Evolutionary conservation across 2,329 filamentous ascomycete genomes (phyloP).

Genomic region (Tolypocladium cylindrosporum): DNA sequence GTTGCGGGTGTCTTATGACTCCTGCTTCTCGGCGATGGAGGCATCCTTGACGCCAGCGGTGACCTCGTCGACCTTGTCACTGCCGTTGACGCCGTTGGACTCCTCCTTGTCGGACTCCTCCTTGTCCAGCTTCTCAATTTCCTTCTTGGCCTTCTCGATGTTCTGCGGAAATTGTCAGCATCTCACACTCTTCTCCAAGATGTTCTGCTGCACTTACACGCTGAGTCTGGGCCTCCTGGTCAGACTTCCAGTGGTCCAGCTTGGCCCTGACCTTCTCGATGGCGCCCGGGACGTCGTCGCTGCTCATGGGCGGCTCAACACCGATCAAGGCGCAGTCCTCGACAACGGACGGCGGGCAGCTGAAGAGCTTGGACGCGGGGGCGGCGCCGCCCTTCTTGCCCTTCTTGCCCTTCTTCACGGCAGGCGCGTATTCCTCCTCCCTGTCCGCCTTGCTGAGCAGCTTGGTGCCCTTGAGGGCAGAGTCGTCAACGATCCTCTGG

Average conservation of each 20-base stretch:
- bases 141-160: slow-evolving; percentile 90
- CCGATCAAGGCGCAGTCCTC: slow-evolving; percentile 80
- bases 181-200: background rate
- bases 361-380: slow-evolving; percentile 53
- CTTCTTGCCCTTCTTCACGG: slow-evolving; percentile 78
- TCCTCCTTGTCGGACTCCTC: slow-evolving; percentile 48
- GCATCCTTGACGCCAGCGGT: slow-evolving; percentile 41
- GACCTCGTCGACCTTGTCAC: slow-evolving; percentile 43
- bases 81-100: slow-evolving; percentile 31
- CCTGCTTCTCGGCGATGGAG: slow-evolving; percentile 42
- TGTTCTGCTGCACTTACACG: slow-evolving; percentile 49
- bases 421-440: slow-evolving; percentile 76
- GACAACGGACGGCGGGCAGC: slow-evolving; percentile 81
- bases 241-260: slow-evolving; percentile 80
- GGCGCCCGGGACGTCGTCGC: slow-evolving; percentile 67
- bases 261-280: slow-evolving; percentile 90
- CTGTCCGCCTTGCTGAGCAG: slow-evolving; percentile 79
- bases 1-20: slow-evolving; percentile 22
- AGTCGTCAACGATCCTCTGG: slow-evolving; percentile 73
- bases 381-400: slow-evolving; percentile 55
- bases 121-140: slow-evolving; percentile 78
- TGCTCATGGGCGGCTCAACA: slow-evolving; percentile 79
- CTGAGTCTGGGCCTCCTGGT: slow-evolving; percentile 83
- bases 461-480: slow-evolving; percentile 75
- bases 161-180: slow-evolving; percentile 52